Evolutionary conservation across 139 green algal genomes (phyloP).

Genomic region (Diplosphaera chodatii): DNA sequence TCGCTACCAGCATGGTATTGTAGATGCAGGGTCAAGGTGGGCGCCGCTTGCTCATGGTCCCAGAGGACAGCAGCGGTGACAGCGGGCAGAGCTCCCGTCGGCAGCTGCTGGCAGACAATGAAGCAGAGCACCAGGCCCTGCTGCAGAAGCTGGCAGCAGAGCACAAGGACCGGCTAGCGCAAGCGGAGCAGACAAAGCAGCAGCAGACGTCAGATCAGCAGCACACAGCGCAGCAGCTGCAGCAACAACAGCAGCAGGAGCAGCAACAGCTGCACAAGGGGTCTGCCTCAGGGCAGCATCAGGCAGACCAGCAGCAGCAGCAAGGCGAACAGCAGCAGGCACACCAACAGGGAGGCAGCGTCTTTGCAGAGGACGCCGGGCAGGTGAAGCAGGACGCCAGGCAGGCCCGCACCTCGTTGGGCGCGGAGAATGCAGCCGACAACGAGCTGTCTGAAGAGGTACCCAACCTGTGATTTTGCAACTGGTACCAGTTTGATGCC

Average conservation of each 20-base stretch:
- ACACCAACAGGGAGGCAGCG: background rate
- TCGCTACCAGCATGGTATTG: background rate
- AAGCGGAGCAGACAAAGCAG: background rate
- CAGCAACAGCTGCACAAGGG: conserved; percentile 15
- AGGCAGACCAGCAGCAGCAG: background rate
- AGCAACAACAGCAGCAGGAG: conserved; percentile 20
- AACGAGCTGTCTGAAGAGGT: conserved; percentile 3
- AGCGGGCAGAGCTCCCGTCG: background rate
- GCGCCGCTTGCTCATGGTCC: conserved; percentile 4
- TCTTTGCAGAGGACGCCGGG: background rate
- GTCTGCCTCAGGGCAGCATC: background rate
- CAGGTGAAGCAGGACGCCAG: conserved; percentile 18
- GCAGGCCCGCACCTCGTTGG: conserved; percentile 16
- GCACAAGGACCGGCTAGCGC: background rate
- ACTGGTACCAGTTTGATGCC: too few relatives aligned
- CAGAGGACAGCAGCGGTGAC: background rate
- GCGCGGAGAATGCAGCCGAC: background rate
- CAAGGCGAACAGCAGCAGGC: background rate
- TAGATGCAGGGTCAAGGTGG: conserved; percentile 5
- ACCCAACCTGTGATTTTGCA: background rate
- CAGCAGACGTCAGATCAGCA: conserved; percentile 9
- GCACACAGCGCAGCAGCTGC: background rate
- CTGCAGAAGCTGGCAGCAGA: conserved; percentile 4
- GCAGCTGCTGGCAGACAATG: background rate
- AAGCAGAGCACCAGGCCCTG: background rate